phyloP scores from a whole-genome alignment of 2,329 filamentous ascomycete genomes.

The Ophiobolus disseminans region DNA sequence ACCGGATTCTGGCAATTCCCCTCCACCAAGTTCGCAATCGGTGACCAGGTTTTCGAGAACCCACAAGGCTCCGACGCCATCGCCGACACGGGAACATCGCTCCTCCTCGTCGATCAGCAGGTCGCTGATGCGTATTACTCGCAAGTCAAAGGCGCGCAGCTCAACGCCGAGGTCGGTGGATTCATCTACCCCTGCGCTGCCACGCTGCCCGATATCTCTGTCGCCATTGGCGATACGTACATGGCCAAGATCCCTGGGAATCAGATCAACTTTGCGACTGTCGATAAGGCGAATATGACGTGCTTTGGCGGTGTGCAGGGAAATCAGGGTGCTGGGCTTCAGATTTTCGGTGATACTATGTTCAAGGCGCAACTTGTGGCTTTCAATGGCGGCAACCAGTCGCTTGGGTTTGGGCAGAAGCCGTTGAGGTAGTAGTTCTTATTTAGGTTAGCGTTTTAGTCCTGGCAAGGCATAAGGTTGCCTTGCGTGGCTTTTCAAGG shows the following conservation, averaged over 20 bases:
- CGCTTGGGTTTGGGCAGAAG: constrained; percentile 60
- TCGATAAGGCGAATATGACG: constrained; percentile 53
- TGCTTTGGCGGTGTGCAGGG: constrained; percentile 75
- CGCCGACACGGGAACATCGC: constrained; percentile 66
- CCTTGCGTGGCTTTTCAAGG: no score
- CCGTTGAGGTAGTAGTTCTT: constrained; percentile 6
- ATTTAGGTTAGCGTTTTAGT: no score
- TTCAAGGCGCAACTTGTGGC: constrained; percentile 67
- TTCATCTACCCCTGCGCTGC: constrained; percentile 55
- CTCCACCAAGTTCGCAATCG: constrained; percentile 64
- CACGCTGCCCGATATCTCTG: constrained; percentile 53
- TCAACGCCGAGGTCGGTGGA: constrained; percentile 49
- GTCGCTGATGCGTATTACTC: constrained; percentile 58
- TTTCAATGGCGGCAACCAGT: constrained; percentile 62
- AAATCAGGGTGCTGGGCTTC: constrained; percentile 59
- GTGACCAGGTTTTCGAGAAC: constrained; percentile 62
- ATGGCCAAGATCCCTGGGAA: constrained; percentile 64
- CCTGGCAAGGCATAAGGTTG: no score
- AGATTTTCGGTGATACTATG: constrained; percentile 70
- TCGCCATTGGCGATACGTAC: constrained; percentile 65
- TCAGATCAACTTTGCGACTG: constrained; percentile 49
- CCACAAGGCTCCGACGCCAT: constrained; percentile 55
- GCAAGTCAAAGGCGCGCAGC: constrained; percentile 48
- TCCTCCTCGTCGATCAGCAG: constrained; percentile 64
- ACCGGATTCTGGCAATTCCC: constrained; percentile 74